Conservation (phyloP, 768 basidiomycete genomes). For the Tephrocybe sp. region DNA sequence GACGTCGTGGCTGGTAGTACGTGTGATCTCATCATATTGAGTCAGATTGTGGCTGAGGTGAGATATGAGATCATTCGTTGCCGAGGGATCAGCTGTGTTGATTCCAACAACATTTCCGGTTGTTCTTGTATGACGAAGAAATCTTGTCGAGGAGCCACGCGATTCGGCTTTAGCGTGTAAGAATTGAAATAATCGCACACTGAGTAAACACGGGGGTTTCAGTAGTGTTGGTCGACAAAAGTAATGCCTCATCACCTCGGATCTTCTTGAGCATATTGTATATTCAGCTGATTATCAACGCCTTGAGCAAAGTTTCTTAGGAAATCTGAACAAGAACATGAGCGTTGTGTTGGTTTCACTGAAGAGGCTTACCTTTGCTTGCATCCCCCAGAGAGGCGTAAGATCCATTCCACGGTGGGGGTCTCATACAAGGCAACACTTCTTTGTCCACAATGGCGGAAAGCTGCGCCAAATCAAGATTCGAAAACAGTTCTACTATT, state of each 20-base stretch:
- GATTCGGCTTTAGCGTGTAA: constrained; percentile 48
- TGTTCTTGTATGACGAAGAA: constrained; percentile 19
- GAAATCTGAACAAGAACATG: constrained; percentile 39
- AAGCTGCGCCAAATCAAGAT: constrained; percentile 66
- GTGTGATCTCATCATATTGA: constrained; percentile 23
- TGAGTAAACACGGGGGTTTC: constrained; percentile 12
- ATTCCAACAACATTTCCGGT: constrained; percentile 53
- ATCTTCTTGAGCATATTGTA: constrained; percentile 34
- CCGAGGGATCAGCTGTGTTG: constrained; percentile 40
- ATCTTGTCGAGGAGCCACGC: constrained; percentile 22
- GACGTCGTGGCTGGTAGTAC: constrained; percentile 45
- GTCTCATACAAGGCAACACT: constrained; percentile 45
- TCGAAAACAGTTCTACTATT: constrained; percentile 64
- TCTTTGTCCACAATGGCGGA: constrained; percentile 55
- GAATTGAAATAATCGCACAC: constrained; percentile 53
- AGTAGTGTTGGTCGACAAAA: neutral
- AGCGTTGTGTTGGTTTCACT: constrained; percentile 9
- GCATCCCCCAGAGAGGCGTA: constrained; percentile 19
- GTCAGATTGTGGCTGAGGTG: constrained; percentile 47
- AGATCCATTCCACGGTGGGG: constrained; percentile 35
- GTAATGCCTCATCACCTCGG: constrained; percentile 28
- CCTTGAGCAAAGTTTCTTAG: constrained; percentile 39
- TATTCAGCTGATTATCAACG: constrained; percentile 45
- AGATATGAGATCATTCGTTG: constrained; percentile 58
- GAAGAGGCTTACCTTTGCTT: constrained; percentile 16